Evolutionary conservation across 208 protist genomes (phyloP).

Genomic region (Pavlovales sp.): DNA sequence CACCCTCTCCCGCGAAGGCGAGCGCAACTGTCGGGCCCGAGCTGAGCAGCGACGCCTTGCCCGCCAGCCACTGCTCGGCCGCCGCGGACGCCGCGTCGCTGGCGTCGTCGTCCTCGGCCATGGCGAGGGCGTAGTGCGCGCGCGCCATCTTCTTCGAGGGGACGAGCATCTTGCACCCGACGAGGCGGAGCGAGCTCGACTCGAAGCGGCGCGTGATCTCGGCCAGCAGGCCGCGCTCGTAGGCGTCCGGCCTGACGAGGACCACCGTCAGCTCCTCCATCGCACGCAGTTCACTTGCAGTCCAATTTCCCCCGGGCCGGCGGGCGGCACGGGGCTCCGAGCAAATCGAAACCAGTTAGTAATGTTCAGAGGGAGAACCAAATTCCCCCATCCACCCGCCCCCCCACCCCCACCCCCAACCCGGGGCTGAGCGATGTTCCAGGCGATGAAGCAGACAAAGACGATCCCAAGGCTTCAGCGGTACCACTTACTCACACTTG

Average conservation of each 20-base stretch:
- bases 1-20: neutral
- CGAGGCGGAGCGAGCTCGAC: neutral
- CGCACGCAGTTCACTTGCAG: no score
- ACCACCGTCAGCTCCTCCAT: neutral
- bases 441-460: no score
- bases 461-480: no score
- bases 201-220: conserved; percentile 21
- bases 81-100: no score
- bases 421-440: no score
- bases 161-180: neutral
- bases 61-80: neutral
- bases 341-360: no score
- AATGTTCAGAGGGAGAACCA: no score
- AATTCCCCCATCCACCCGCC: no score
- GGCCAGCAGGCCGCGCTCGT: neutral
- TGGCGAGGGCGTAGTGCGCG: neutral
- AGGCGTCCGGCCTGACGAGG: neutral
- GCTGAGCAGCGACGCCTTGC: neutral
- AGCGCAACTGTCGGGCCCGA: neutral
- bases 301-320: no score
- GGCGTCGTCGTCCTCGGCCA: neutral
- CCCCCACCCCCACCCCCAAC: no score
- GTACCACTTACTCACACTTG: no score
- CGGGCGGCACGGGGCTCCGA: no score
- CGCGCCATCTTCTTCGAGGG: neutral